Percentiles rank a stretch among this genome's conserved stretches.
These are phyloP conservation scores for Mycena capillaripes DNA, from an alignment of 768 basidiomycete genomes.

Conservation along the genomic window DNA sequence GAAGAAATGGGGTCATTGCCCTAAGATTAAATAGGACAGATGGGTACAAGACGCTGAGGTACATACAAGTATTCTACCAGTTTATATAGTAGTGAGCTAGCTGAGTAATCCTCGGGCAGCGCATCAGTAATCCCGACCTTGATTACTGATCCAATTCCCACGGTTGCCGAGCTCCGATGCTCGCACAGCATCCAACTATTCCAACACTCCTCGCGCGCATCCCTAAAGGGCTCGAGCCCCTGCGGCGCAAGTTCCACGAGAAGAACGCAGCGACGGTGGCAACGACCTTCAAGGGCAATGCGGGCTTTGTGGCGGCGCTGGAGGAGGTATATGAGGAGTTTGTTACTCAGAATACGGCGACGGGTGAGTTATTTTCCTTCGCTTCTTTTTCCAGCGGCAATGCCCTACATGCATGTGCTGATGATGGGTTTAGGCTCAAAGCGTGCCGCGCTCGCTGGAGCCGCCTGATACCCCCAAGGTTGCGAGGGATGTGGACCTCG, in stretches of 20 bases:
- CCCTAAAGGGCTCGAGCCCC: constrained; percentile 89
- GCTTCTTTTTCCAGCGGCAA: background rate
- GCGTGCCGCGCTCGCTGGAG: constrained; percentile 87
- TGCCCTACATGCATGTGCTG: background rate
- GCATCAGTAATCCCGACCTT: too few species aligned
- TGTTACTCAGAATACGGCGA: constrained; percentile 93
- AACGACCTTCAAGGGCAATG: constrained; percentile 91
- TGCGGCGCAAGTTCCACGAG: constrained; percentile 91
- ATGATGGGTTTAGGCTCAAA: constrained; percentile 16
- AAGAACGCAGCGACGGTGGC: constrained; percentile 93
- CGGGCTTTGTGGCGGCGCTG: constrained; percentile 92
- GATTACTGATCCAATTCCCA: too few species aligned
- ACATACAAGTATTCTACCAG: too few species aligned
- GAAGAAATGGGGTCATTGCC: too few species aligned
- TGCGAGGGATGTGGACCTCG: constrained; percentile 90
- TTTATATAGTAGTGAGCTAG: too few species aligned
- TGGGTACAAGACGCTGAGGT: too few species aligned
- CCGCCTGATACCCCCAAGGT: constrained; percentile 96
- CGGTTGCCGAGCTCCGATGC: too few species aligned
- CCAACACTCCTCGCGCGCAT: constrained; percentile 94
- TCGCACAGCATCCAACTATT: too few species aligned
- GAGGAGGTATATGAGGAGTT: constrained; percentile 97
- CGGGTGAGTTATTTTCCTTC: constrained; percentile 67
- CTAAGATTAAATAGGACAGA: too few species aligned
- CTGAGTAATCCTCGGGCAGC: too few species aligned